phyloP scores from a whole-genome alignment of 768 basidiomycete genomes.

The Leccinum fibrillosum region DNA sequence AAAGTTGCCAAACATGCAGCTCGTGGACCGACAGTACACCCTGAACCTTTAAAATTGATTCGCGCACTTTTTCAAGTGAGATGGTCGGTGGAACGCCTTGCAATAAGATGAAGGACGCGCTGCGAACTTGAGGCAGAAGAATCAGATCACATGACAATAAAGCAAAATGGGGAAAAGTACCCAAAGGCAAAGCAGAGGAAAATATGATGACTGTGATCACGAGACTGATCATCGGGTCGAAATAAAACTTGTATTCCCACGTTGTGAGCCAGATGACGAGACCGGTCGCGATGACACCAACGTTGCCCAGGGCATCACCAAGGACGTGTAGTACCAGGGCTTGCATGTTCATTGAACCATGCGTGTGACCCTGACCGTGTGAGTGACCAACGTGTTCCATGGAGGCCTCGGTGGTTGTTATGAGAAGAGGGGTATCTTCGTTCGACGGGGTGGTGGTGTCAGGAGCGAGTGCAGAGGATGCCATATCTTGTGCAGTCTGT shows the following conservation, averaged over 20 bases:
- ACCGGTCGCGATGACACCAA: slow-evolving; percentile 95
- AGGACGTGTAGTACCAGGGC: slow-evolving; percentile 92
- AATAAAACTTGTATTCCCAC: slow-evolving; percentile 86
- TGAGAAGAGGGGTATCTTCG: slow-evolving; percentile 49
- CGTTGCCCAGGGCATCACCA: slow-evolving; percentile 96
- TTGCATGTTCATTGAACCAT: slow-evolving; percentile 96
- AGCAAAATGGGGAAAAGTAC: slow-evolving; percentile 33
- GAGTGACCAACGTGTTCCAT: slow-evolving; percentile 10
- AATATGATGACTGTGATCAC: slow-evolving; percentile 97
- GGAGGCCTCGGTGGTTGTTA: slow-evolving; percentile 1
- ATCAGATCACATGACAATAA: slow-evolving; percentile 1
- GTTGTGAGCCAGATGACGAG: slow-evolving; percentile 89
- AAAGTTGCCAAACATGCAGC: slow-evolving; percentile 96
- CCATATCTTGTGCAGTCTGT: slow-evolving; percentile 83
- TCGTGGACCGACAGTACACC: slow-evolving; percentile 88
- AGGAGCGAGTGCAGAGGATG: slow-evolving; percentile 29
- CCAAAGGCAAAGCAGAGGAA: slow-evolving; percentile 89
- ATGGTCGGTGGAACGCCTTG: slow-evolving; percentile 92
- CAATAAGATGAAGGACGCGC: slow-evolving; percentile 90
- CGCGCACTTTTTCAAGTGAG: slow-evolving; percentile 83
- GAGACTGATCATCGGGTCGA: slow-evolving; percentile 89
- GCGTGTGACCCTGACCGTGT: slow-evolving; percentile 37
- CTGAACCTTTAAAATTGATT: slow-evolving; percentile 75
- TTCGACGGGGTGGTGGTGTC: slow-evolving; percentile 10
- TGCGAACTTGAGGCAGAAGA: slow-evolving; percentile 53